phyloP scores from a whole-genome alignment of 225 moss, liverwort and hornwort species.

The Climacium dendroides region DNA sequence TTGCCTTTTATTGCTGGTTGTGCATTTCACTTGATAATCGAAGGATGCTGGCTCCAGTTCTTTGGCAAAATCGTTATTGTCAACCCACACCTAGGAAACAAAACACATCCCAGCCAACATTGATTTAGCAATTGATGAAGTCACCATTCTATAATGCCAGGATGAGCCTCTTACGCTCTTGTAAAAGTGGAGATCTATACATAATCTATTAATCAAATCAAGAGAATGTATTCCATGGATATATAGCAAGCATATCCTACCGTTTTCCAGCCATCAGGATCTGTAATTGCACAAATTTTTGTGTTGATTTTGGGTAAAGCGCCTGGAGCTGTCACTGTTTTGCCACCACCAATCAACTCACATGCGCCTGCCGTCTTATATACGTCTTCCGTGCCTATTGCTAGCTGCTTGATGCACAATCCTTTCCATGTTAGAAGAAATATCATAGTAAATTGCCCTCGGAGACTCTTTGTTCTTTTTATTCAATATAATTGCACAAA shows the following conservation, averaged over 20 bases:
- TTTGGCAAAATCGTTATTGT: conserved; percentile 15
- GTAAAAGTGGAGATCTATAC: neutral
- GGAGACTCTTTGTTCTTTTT: neutral
- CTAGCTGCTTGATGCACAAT: conserved; percentile 20
- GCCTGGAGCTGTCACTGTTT: neutral
- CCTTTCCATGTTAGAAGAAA: neutral
- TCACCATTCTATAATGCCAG: neutral
- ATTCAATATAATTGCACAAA: neutral
- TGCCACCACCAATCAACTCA: conserved; percentile 5
- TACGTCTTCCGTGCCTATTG: conserved; percentile 52
- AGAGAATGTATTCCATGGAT: neutral
- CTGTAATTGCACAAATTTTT: conserved; percentile 1
- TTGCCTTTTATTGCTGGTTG: neutral
- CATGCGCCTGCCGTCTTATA: conserved; percentile 54
- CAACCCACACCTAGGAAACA: conserved; percentile 29
- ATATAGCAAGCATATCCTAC: neutral
- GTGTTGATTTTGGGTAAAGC: conserved; percentile 7
- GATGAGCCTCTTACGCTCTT: neutral
- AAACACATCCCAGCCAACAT: neutral
- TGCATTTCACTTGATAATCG: neutral
- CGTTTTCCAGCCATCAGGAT: conserved; percentile 27
- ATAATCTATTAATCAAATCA: neutral
- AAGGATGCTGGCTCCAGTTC: conserved; percentile 23
- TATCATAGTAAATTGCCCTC: neutral
- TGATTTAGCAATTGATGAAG: neutral